phyloP scores from a whole-genome alignment of 176 grass and related monocot genomes.

The Avena sativa region DNA sequence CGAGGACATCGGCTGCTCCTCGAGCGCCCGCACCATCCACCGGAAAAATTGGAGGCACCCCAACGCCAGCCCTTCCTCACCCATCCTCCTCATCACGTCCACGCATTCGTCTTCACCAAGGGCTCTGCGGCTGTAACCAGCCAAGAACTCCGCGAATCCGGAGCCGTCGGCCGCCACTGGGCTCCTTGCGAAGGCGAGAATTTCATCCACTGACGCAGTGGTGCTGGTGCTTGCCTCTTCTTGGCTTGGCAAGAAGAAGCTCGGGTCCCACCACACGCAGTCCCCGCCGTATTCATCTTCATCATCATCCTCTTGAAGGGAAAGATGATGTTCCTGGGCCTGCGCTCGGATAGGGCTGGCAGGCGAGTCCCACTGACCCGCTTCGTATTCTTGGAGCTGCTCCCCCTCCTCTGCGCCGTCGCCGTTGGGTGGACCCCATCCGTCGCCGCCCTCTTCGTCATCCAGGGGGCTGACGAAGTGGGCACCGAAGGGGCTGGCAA shows the following conservation, averaged over 20 bases:
- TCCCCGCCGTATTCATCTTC: constrained; percentile 5
- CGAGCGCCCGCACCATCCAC: constrained; percentile 37
- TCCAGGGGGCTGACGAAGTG: background rate
- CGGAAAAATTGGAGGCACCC: constrained; percentile 39
- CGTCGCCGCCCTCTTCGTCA: background rate
- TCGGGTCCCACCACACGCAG: constrained; percentile 37
- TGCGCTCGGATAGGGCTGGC: constrained; percentile 3
- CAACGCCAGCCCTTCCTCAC: constrained; percentile 33
- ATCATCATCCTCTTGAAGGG: background rate
- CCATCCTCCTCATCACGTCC: constrained; percentile 44
- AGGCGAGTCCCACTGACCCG: constrained; percentile 33
- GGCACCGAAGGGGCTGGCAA: background rate
- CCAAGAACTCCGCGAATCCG: constrained; percentile 32
- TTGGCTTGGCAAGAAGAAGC: constrained; percentile 32
- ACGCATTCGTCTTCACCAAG: constrained; percentile 18
- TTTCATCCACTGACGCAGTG: constrained; percentile 44
- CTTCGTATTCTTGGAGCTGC: background rate
- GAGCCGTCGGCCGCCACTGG: background rate
- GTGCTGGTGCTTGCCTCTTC: constrained; percentile 22
- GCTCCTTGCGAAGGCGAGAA: constrained; percentile 40
- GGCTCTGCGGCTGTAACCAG: background rate
- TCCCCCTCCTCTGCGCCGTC: background rate
- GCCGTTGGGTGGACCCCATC: background rate
- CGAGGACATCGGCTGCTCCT: background rate
- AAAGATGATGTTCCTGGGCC: background rate